phyloP scores from a whole-genome alignment of 2,329 filamentous ascomycete species.

The Fusarium setosum region DNA sequence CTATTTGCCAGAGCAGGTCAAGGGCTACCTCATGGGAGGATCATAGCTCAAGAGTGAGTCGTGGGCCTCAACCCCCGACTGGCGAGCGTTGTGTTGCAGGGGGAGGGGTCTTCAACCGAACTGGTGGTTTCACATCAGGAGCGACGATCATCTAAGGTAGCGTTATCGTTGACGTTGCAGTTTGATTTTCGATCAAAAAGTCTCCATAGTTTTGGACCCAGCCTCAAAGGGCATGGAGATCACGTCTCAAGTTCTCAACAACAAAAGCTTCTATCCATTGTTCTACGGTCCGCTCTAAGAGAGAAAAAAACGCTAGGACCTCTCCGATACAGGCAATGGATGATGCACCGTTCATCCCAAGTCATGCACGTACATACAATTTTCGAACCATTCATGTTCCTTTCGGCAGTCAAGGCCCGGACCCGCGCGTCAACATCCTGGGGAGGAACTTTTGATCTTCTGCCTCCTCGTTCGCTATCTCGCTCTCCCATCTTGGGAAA shows the following conservation, averaged over 20 bases:
- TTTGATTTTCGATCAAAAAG: constrained; percentile 14
- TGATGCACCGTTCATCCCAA: too few relatives aligned
- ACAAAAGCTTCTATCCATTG: too few relatives aligned
- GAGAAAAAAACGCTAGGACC: too few relatives aligned
- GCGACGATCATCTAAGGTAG: constrained; percentile 31
- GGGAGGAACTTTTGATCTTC: constrained; percentile 27
- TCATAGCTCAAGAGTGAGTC: constrained; percentile 17
- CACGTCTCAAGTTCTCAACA: neutral
- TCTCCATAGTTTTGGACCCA: constrained; percentile 28
- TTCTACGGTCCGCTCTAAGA: too few relatives aligned
- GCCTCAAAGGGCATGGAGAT: neutral
- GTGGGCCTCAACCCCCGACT: neutral
- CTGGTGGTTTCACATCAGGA: constrained; percentile 33
- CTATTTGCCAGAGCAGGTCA: constrained; percentile 19
- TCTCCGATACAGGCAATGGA: too few relatives aligned
- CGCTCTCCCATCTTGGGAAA: neutral
- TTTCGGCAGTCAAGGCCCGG: constrained; percentile 29
- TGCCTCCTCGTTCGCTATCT: neutral
- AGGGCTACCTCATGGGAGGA: neutral
- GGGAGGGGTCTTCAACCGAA: constrained; percentile 28
- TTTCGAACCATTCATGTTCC: constrained; percentile 9
- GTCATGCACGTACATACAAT: constrained; percentile 1
- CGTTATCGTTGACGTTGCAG: constrained; percentile 8
- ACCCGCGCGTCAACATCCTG: constrained; percentile 25
- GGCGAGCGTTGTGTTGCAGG: constrained; percentile 12